Conservation (phyloP, 2,329 filamentous ascomycete genomes). For the Calycina herbarum region DNA sequence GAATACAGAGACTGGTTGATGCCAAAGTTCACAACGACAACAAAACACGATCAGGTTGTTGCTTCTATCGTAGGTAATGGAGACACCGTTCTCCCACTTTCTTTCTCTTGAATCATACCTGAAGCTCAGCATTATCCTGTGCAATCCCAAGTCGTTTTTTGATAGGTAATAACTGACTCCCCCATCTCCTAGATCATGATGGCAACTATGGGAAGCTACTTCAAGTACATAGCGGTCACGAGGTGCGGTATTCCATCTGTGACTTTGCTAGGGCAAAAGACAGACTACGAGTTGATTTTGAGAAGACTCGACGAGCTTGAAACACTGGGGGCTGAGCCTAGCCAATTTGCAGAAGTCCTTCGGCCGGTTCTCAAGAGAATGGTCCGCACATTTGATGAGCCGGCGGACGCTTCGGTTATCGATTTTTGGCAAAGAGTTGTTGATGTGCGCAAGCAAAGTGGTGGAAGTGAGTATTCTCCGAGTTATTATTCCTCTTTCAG, state of each 20-base stretch:
- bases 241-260: conserved; percentile 52
- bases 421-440: conserved; percentile 40
- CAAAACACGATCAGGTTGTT: conserved; percentile 43
- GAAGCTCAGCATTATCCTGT: no score
- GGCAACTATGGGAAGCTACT: conserved; percentile 52
- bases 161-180: no score
- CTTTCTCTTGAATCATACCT: no score
- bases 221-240: conserved; percentile 38
- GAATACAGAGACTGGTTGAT: conserved; percentile 49
- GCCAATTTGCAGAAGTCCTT: conserved; percentile 37
- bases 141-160: no score
- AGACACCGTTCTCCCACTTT: no score
- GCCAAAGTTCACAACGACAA: conserved; percentile 53
- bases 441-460: conserved; percentile 26
- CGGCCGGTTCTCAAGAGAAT: conserved; percentile 39
- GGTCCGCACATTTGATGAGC: conserved; percentile 38
- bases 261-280: conserved; percentile 48
- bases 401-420: conserved; percentile 26
- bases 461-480: no score
- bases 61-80: conserved; percentile 39
- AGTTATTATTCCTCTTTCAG: no score
- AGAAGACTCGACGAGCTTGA: conserved; percentile 38
- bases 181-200: conserved; percentile 44
- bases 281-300: conserved; percentile 46
- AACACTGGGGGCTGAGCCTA: conserved; percentile 38